These are phyloP conservation scores for Henningerozyma blattae DNA, from an alignment of 805 yeast species.

Conservation along the genomic window DNA sequence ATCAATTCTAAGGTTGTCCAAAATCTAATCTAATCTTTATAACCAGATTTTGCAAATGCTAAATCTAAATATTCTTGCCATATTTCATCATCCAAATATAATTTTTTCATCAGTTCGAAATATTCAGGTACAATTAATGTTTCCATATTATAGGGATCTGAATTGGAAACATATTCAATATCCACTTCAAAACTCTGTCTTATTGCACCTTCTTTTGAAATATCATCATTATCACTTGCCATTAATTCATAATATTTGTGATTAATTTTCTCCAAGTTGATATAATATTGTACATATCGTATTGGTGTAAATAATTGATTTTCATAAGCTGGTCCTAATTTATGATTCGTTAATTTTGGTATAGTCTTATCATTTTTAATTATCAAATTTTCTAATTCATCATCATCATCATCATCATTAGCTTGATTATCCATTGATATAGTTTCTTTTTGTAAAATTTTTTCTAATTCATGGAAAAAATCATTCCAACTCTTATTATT, in stretches of 20 bases:
- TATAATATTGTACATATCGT: slow-evolving; percentile 59
- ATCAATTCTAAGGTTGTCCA: no score
- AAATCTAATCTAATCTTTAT: slow-evolving; percentile 42
- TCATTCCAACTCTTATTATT: slow-evolving; percentile 50
- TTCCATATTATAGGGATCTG: slow-evolving; percentile 40
- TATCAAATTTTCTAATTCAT: slow-evolving; percentile 11
- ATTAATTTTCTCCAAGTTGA: slow-evolving; percentile 46
- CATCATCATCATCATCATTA: slow-evolving; percentile 4
- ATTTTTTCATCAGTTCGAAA: slow-evolving; percentile 41
- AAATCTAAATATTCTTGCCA: slow-evolving; percentile 49
- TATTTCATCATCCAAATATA: slow-evolving; percentile 37
- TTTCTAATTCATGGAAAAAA: slow-evolving; percentile 41
- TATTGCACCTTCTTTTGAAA: slow-evolving; percentile 37
- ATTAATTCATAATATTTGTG: slow-evolving; percentile 30
- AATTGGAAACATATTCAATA: slow-evolving; percentile 60
- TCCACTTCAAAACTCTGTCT: slow-evolving; percentile 40
- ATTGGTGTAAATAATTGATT: slow-evolving; percentile 66
- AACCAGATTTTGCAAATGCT: slow-evolving; percentile 55
- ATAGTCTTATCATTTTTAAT: slow-evolving; percentile 40
- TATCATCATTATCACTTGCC: slow-evolving; percentile 46
- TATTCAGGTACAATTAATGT: slow-evolving; percentile 50
- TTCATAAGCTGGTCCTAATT: slow-evolving; percentile 66
- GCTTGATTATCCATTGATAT: slow-evolving; percentile 13
- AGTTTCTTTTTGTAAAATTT: slow-evolving; percentile 13
- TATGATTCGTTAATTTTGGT: slow-evolving; percentile 43